Base-by-base conservation (phyloP, 2,329 filamentous ascomycete species). In the Fusarium penzigii region DNA sequence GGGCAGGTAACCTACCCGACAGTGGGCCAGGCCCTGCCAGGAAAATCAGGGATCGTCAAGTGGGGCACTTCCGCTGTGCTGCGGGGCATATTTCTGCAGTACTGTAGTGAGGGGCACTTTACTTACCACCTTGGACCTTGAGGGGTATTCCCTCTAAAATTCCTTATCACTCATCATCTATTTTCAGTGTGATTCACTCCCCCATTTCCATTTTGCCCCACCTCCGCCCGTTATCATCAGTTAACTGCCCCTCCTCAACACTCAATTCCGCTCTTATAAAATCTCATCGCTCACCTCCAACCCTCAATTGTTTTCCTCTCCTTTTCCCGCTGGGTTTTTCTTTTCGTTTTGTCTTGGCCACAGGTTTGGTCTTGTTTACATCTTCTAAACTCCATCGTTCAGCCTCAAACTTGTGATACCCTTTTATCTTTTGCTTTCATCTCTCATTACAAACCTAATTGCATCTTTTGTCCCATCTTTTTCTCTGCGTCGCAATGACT, bases 401-500 rank as follows among this genome's bases (percentile, higher is more conserved):
- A 29, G 20, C 41, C 9, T 46, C 25, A 4, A 38, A 29, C 29
- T 45, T 20, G 45, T 12, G 39, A 48, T 53, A 56, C 55, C 48
- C 40, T 20, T 34, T 34, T 34, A 38, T 6, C 13, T 42, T 47
- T 10, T 43, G 39, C 17, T 17, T 17, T 17, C 42, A 41, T 46
- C 38, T 25, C 7, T 25, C 7, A 25, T 7, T 25, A 25, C 4
- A 7, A 25, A 25, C 20, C 20, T 25, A 25, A 25, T 25, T 25
- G 20, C 20, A 25, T 25, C 4, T 14, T 46, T 44, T 6, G 13
- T 41, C 17, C 34, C 29, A 48, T 20, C 44, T 29, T 42, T 52
- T 46, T 17, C 29, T 16, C 14, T 32, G 29, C 29, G 13, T 17
- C 49, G 49, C 49, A 58, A 79, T 79, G 77, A 69, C 73, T 36